phyloP scores from a whole-genome alignment of 305 asterid genomes.

The Nicotiana rustica region DNA sequence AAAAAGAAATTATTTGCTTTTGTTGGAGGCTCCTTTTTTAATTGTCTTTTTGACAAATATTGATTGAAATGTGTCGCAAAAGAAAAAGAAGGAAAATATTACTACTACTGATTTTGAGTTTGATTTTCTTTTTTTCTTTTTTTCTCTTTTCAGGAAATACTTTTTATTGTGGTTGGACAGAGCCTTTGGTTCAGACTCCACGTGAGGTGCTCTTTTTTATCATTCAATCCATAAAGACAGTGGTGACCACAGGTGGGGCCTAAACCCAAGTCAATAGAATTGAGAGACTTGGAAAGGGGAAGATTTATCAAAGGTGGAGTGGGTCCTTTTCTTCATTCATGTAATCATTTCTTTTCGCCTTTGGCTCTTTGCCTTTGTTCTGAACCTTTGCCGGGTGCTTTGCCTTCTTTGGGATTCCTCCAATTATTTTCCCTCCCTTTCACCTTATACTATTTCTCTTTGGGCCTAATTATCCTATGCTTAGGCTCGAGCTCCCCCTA shows the following conservation, averaged over 20 bases:
- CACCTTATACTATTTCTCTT: neutral
- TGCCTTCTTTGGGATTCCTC: neutral
- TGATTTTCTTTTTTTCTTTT: neutral
- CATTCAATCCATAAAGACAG: constrained; percentile 93
- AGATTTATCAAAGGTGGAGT: constrained; percentile 41
- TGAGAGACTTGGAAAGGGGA: constrained; percentile 49
- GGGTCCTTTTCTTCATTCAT: constrained; percentile 37
- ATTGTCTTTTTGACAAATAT: constrained; percentile 60
- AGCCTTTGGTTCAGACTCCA: constrained; percentile 89
- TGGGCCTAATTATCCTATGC: neutral
- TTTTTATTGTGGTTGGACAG: constrained; percentile 80
- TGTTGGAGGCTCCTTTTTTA: constrained; percentile 49
- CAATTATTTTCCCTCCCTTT: constrained; percentile 25
- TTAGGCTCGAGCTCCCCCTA: neutral
- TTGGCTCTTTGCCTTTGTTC: constrained; percentile 54
- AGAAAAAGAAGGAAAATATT: constrained; percentile 9
- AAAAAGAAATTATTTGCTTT: constrained; percentile 58
- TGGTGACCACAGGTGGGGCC: constrained; percentile 74
- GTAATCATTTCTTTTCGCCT: constrained; percentile 58
- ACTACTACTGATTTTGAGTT: constrained; percentile 39
- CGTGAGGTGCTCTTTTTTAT: constrained; percentile 96
- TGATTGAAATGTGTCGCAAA: constrained; percentile 49
- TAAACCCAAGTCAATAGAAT: constrained; percentile 63
- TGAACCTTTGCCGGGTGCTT: constrained; percentile 42
- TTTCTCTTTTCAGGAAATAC: constrained; percentile 23